Percentiles rank a stretch among this genome's conserved stretches.
phyloP scores from a whole-genome alignment of 1,139 yeast species.

The Hyphopichia buzzinii region DNA sequence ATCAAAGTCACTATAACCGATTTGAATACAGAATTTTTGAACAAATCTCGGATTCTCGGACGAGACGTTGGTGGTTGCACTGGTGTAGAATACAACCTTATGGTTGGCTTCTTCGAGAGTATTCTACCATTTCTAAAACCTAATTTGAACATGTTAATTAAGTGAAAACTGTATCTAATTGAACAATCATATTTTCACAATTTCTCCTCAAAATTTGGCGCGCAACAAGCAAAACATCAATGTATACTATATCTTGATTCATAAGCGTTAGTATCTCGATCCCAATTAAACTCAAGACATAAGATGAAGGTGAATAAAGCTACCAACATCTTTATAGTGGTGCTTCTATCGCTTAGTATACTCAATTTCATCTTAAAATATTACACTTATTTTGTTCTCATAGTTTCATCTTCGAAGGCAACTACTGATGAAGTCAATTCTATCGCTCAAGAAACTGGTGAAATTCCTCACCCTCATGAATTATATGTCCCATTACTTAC shows the following conservation, averaged over 20 bases:
- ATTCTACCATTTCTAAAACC: too few species aligned
- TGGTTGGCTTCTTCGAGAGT: too few species aligned
- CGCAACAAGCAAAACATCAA: too few species aligned
- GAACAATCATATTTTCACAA: too few species aligned
- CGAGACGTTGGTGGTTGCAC: neutral
- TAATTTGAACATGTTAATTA: too few species aligned
- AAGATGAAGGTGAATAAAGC: conserved; percentile 36
- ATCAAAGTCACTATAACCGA: conserved; percentile 36
- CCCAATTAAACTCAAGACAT: too few species aligned
- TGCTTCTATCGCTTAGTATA: conserved; percentile 27
- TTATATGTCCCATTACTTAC: conserved; percentile 40
- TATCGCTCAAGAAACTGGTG: conserved; percentile 35
- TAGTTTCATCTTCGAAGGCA: conserved; percentile 30
- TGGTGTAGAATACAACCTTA: neutral
- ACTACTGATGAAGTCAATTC: conserved; percentile 21
- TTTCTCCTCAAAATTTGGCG: too few species aligned
- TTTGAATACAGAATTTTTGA: conserved; percentile 36
- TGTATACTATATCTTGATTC: too few species aligned
- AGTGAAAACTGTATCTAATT: too few species aligned
- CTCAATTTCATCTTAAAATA: conserved; percentile 29
- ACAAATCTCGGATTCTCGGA: conserved; percentile 16
- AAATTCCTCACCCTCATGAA: conserved; percentile 42
- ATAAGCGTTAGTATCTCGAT: too few species aligned
- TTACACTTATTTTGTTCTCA: conserved; percentile 30
- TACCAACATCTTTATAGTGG: conserved; percentile 34